Evolutionary conservation across 2,329 filamentous ascomycete genomes (phyloP).

Genomic region (Beauveria australis): DNA sequence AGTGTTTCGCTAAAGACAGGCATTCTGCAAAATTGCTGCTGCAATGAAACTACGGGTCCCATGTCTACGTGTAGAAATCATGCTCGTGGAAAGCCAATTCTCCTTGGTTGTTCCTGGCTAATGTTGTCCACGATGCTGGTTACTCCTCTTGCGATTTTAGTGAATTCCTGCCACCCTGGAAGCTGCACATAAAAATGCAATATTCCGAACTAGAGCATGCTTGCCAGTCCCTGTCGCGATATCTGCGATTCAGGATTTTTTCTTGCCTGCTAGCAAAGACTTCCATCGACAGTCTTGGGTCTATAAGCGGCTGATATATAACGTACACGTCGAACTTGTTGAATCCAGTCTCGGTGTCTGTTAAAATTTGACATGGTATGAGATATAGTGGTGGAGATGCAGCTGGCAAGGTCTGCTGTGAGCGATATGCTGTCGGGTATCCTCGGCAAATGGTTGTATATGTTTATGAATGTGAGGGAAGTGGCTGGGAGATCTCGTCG

Average conservation of each 20-base stretch:
- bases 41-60: conserved; percentile 26
- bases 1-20: too few relatives aligned
- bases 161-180: not conserved
- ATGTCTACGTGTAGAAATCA: conserved; percentile 57
- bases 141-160: conserved; percentile 49
- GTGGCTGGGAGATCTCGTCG: not conserved
- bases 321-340: conserved; percentile 58
- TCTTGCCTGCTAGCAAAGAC: conserved; percentile 45
- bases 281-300: conserved; percentile 44
- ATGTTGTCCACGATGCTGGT: conserved; percentile 44
- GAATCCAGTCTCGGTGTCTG: conserved; percentile 58
- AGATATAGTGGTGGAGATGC: not conserved
- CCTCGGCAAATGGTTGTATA: not conserved
- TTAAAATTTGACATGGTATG: conserved; percentile 21
- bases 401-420: not conserved
- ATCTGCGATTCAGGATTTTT: conserved; percentile 48
- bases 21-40: too few relatives aligned
- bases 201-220: conserved; percentile 65
- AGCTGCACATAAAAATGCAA: conserved; percentile 51
- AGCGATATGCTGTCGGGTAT: not conserved
- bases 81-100: conserved; percentile 56
- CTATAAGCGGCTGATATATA: conserved; percentile 59
- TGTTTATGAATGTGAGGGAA: not conserved
- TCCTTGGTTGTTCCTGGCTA: conserved; percentile 50
- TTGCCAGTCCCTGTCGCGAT: conserved; percentile 59